Conservation (phyloP, 2,329 filamentous ascomycete genomes). For the Sclerotinia spermophila region DNA sequence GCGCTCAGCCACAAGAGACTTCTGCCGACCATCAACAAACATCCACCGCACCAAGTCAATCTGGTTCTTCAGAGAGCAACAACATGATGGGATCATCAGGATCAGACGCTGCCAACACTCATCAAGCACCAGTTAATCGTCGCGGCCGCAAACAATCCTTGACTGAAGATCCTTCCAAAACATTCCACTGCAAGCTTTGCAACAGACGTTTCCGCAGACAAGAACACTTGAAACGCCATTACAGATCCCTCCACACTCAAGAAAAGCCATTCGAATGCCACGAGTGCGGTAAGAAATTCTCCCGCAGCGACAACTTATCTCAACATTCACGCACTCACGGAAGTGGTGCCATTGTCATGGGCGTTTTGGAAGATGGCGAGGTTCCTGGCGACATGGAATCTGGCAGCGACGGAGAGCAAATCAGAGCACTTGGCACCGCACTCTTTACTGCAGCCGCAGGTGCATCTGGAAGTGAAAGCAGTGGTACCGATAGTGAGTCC, state of each 20-base stretch:
- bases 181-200: conserved; percentile 94
- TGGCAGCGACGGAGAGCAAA: conserved; percentile 54
- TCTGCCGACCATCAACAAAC: conserved; percentile 29
- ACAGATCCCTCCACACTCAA: conserved; percentile 94
- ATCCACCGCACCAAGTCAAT: conserved; percentile 41
- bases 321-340: conserved; percentile 95
- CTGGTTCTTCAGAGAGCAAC: conserved; percentile 42
- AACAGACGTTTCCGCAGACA: conserved; percentile 96
- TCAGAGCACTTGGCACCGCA: conserved; percentile 66
- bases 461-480: conserved; percentile 62
- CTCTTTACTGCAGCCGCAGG: conserved; percentile 78
- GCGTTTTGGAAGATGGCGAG: conserved; percentile 73
- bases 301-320: conserved; percentile 91
- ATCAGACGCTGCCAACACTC: conserved; percentile 36
- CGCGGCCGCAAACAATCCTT: conserved; percentile 97
- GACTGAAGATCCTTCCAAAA: conserved; percentile 97
- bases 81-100: conserved; percentile 42
- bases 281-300: conserved; percentile 99
- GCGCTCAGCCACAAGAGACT: conserved; percentile 32
- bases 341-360: conserved; percentile 85
- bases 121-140: conserved; percentile 68
- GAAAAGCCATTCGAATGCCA: conserved; percentile 98
- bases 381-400: conserved; percentile 43
- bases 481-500: conserved; percentile 49
- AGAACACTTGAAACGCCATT: conserved; percentile 98